Evolutionary conservation across 192 early-diverging fungal species (phyloP), one percentile per base, ranked within the genome.

Genomic region (Entomortierella beljakovae): DNA sequence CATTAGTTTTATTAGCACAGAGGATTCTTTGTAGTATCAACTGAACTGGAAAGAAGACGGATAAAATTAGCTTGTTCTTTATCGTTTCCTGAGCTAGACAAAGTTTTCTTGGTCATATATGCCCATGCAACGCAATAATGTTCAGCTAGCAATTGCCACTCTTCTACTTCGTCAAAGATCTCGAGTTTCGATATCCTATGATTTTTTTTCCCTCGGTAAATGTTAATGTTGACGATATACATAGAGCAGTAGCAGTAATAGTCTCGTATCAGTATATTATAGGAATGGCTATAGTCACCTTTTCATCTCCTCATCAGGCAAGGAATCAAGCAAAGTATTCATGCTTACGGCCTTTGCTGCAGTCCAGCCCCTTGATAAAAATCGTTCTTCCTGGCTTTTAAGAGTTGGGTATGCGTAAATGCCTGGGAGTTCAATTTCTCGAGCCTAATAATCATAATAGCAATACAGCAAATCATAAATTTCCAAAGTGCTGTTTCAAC

Each of bases 111-210:
- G 37, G 57, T 64, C n/a, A 83, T 85, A 61, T 75, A 87, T 5
- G 93, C 90, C 88, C 89, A 92, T 0, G 93, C 87, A 50, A 97
- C 85, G 43, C 94, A 96, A 61, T 98, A 98, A 85, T 98, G 97
- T 5, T 80, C 81, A 2, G 89, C 87, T 33, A 98, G 84, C 20
- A 98, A 67, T 28, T 71, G 80, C 92, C 94, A 98, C 81, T 96
- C 96, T 77, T 98, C 97, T 37, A 95, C 74, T 84, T 98, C 96
- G 77, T 97, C 96, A 68, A 97, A 86, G 16, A 95, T 86, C 72
- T 98, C 96, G 34, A 98, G 74, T 60, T 71, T 68, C 10, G 86
- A 83, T 31, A 98, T 84, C 40, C 95, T 89, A 49, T 26, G 52
- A 34, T 18, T n/a, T n/a, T n/a, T n/a, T n/a, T n/a, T n/a, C n/a